These are phyloP conservation scores for Penicillium soppii DNA, from an alignment of 495 filamentous ascomycete species.

Conservation along the genomic window DNA sequence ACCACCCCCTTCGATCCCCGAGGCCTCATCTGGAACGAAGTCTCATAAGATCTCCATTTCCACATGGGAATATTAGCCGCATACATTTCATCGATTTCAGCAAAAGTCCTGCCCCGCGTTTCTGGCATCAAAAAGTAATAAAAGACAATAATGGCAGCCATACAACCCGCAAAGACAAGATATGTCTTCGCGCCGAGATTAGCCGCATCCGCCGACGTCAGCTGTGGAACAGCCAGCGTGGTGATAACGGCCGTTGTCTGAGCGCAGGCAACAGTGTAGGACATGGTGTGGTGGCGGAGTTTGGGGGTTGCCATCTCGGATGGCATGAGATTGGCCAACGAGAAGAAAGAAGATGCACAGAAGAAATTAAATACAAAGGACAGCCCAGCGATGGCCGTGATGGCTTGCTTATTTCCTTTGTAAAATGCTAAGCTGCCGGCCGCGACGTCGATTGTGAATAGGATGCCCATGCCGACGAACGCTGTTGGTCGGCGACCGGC, in stretches of 20 bases:
- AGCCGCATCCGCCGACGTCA: slow-evolving; percentile 40
- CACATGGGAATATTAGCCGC: slow-evolving; percentile 44
- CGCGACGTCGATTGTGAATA: slow-evolving; percentile 29
- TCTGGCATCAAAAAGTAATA: slow-evolving; percentile 53
- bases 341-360: slow-evolving; percentile 38
- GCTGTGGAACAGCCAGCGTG: slow-evolving; percentile 33
- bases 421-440: slow-evolving; percentile 32
- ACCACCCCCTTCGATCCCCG: slow-evolving; percentile 3
- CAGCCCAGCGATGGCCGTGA: slow-evolving; percentile 24
- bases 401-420: slow-evolving; percentile 14
- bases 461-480: slow-evolving; percentile 30
- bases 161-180: slow-evolving; percentile 38
- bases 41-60: slow-evolving; percentile 37
- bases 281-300: slow-evolving; percentile 40
- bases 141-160: slow-evolving; percentile 44
- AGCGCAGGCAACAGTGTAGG: slow-evolving; percentile 39
- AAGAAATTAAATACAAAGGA: slow-evolving; percentile 42
- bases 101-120: slow-evolving; percentile 50
- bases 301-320: slow-evolving; percentile 43
- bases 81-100: slow-evolving; percentile 57
- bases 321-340: slow-evolving; percentile 35
- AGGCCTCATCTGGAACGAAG: slow-evolving; percentile 19
- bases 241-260: slow-evolving; percentile 38
- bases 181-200: slow-evolving; percentile 39
- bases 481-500: slow-evolving; percentile 38